A percentile compares a stretch with the other conserved stretches of the same genome.
phyloP scores from a whole-genome alignment of 2,329 filamentous ascomycete genomes.

The Colletotrichum tropicale region DNA sequence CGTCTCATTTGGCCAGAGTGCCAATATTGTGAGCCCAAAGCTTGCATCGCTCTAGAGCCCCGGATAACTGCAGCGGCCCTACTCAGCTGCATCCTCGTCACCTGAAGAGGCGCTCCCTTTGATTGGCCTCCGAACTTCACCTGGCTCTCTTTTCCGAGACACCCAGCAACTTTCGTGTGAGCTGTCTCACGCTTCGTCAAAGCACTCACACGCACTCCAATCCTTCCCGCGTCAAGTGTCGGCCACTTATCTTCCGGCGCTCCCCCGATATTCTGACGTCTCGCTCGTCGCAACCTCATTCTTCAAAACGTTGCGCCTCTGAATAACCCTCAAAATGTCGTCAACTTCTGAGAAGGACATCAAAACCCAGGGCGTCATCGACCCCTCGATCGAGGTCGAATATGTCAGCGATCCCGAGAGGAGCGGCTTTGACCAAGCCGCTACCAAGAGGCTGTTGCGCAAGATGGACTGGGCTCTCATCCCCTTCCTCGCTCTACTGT shows the following conservation, averaged over 20 bases:
- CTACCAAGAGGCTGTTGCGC: constrained; percentile 55
- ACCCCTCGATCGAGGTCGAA: constrained; percentile 21
- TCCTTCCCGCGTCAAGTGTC: neutral
- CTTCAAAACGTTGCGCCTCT: neutral
- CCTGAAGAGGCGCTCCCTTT: neutral
- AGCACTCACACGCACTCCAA: neutral
- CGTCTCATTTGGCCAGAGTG: neutral
- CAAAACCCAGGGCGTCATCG: constrained; percentile 1
- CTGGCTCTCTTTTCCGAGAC: neutral
- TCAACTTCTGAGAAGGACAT: constrained; percentile 15
- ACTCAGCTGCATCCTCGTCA: neutral
- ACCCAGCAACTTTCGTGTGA: neutral
- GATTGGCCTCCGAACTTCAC: neutral
- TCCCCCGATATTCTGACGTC: neutral
- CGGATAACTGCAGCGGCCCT: neutral
- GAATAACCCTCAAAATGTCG: neutral
- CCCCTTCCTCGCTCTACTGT: constrained; percentile 61
- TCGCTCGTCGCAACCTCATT: neutral
- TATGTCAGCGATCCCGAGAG: constrained; percentile 20
- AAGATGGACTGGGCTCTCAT: constrained; percentile 61
- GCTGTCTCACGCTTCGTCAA: neutral
- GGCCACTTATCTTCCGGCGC: neutral
- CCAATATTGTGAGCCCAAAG: neutral
- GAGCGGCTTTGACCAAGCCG: constrained; percentile 32
- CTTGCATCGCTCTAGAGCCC: neutral